Evolutionary conservation across 2,329 filamentous ascomycete genomes (phyloP), one percentile per base, ranked within the genome.

Genomic region (Lachnellula subtilissima): DNA sequence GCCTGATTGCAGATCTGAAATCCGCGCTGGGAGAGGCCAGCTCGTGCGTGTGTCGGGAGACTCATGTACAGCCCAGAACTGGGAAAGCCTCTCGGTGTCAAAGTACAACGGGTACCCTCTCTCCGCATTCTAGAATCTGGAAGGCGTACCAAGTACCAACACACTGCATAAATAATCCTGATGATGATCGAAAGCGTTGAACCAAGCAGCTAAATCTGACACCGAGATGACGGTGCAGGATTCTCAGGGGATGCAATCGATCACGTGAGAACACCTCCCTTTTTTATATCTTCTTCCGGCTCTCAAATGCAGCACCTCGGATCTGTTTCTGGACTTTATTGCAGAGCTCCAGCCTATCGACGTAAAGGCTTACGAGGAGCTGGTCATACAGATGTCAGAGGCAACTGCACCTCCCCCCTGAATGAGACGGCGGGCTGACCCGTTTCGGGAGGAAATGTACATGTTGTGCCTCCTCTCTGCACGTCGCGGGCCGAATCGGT

Each of bases 1-100:
- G 51, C 51, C 52, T 46, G 40, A 49, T 49, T 49, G 42, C 43
- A 42, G 46, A 58, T 48, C 52, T 58, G 52, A 52, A 58, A 43
- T 51, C 11, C 43, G 19, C 40, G 52, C 25, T 56, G 42, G 36
- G 36, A 48, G 23, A 36, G 39, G 19, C 40, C 48, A 32, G 32
- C 48, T 50, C 45, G 47, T 55, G 48, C 49, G 51, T 28, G 40
- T 32, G 35, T 23, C 39, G 47, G 51, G 48, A 47, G 45, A 50
- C 37, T 46, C 42, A 52, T 51, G 48, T 48, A 47, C 28, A 40
- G 23, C 3, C 48, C 47, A 42, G n/a, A 23, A 55, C 48, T 28
- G 37, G 47, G 52, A 53, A 51, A 23, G 40, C 46, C 36, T 50
- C 43, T 32, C 45, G 45, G 17, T 45, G 45, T 47, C 46, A 39